Base-by-base conservation (phyloP, 2,329 filamentous ascomycete species). In the Phialocephala sp. region DNA sequence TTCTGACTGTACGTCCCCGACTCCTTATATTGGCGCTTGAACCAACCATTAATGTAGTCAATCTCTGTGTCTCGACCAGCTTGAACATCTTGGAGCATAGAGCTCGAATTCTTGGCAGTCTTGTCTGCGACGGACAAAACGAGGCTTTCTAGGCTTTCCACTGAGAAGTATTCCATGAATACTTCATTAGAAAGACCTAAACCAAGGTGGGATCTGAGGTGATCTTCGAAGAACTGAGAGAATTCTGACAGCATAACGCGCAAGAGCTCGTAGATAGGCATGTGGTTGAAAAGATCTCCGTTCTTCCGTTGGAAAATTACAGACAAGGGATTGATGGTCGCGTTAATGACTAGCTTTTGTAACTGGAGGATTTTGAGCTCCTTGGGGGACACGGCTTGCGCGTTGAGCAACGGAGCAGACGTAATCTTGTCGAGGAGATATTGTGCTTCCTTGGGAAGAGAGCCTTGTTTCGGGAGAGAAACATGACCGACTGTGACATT, bases 271-370 rank as follows among this genome's bases (percentile, higher is more conserved):
- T 84, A 83, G 18, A 91, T 74, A 15, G 82, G 78, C 11, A 76
- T 74, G 67, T 88, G 86, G 68, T 84, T 83, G 18, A 97, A 87
- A 0, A 97, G 77, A 5, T 84, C 83, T n/a, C 93, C 93, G 72
- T 97, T 97, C 68, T 87, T 87, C 75, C 89, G 90, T 62, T 91
- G 84, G 63, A 95, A 82, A 11, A 97, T 79, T 0, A 89, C 90
- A 0, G 92, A 95, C n/a, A 97, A 79, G 0, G 94, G 92, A 74
- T 97, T 96, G 72, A 97, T 87, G 37, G 94, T 81, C 41, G 87
- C 84, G 75, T 97, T 97, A 60, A 94, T 82, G 0, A 91, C 90
- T 1, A 97, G 82, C 77, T 97, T 97, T 74, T 97, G 92, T 2
- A 97, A 84, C 79, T 97, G 94, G n/a, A 84, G 73, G 11, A 82